Evolutionary conservation across 495 filamentous ascomycete genomes (phyloP).

Genomic region (Xylaria sp.): DNA sequence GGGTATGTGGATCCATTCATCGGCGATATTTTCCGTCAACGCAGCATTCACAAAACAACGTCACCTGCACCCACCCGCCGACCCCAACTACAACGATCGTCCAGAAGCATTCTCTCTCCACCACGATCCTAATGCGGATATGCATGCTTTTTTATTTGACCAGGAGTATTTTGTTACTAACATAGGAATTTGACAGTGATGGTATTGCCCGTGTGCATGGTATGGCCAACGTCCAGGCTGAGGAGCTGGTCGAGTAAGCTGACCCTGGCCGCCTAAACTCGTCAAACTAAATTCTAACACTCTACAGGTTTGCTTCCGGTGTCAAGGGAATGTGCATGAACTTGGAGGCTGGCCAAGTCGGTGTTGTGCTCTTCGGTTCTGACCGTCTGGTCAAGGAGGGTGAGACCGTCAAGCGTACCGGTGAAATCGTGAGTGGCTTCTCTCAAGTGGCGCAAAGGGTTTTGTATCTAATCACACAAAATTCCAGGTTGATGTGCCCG

Average conservation of each 20-base stretch:
- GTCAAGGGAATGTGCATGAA: conserved; percentile 99
- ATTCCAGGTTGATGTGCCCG: conserved; percentile 90
- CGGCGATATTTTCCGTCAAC: conserved; percentile 41
- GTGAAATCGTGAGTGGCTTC: conserved; percentile 84
- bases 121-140: conserved; percentile 1
- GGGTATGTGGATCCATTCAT: conserved; percentile 74
- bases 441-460: conserved; percentile 22
- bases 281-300: conserved; percentile 38
- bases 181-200: conserved; percentile 69
- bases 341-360: conserved; percentile 99
- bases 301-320: conserved; percentile 90
- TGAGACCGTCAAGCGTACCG: conserved; percentile 99
- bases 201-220: conserved; percentile 99
- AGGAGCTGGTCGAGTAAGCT: conserved; percentile 99
- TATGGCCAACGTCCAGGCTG: conserved; percentile 99
- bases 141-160: neutral
- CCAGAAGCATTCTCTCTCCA: conserved; percentile 19
- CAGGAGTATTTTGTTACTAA: conserved; percentile 48
- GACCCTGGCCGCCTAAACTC: conserved; percentile 26
- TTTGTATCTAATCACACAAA: conserved; percentile 25
- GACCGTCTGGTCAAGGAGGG: conserved; percentile 99
- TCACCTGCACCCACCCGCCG: conserved; percentile 10
- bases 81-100: conserved; percentile 28
- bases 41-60: conserved; percentile 5
- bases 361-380: conserved; percentile 99